These are phyloP conservation scores for Gardenia jasminoides DNA, from an alignment of 257 asterid genomes.

Conservation along the genomic window DNA sequence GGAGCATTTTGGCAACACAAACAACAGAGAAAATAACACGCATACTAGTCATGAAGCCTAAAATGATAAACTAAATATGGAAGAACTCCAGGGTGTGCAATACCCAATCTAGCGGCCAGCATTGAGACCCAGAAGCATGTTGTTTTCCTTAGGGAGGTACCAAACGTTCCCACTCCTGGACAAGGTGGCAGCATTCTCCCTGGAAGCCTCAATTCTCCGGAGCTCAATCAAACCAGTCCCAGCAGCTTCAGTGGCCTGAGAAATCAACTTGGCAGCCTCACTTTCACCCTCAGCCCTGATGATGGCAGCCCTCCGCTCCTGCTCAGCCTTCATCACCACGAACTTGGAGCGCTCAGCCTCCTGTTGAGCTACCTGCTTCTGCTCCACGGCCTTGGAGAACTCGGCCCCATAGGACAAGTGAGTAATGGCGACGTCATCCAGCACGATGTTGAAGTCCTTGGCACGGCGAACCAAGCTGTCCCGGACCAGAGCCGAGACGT, in stretches of 20 bases:
- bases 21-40: not conserved
- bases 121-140: conserved; percentile 43
- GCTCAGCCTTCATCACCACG: conserved; percentile 84
- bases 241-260: conserved; percentile 43
- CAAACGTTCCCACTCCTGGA: conserved; percentile 38
- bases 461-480: conserved; percentile 85
- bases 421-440: conserved; percentile 93
- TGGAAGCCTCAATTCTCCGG: conserved; percentile 45
- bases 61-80: not conserved
- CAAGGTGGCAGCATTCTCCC: conserved; percentile 44
- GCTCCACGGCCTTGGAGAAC: conserved; percentile 92
- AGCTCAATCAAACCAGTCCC: conserved; percentile 48
- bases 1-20: not conserved
- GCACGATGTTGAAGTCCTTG: conserved; percentile 77
- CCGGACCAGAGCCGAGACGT: conserved; percentile 84
- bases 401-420: conserved; percentile 90
- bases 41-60: not conserved
- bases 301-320: conserved; percentile 39
- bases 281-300: conserved; percentile 53
- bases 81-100: not conserved
- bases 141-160: conserved; percentile 39
- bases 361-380: conserved; percentile 99
- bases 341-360: conserved; percentile 96
- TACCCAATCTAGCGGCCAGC: conserved; percentile 32
- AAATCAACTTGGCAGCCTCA: conserved; percentile 49